Evolutionary conservation across 441 rosid genomes (phyloP).

Genomic region (Gossypium gossypioides): DNA sequence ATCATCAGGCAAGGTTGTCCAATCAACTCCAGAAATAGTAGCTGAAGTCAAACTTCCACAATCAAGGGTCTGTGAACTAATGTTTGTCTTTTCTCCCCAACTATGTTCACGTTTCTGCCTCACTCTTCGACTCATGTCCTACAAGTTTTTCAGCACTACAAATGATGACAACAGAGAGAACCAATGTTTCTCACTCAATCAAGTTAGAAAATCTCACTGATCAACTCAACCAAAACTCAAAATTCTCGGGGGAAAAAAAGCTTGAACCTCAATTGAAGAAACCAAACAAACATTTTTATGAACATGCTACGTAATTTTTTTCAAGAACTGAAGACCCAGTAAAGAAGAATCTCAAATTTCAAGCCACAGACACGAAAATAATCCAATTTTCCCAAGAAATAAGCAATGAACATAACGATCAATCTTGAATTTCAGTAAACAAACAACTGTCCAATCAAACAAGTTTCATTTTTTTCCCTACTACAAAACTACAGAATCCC

Average conservation of each 20-base stretch:
- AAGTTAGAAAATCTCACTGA: neutral
- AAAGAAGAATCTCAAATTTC: neutral
- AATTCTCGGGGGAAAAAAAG: neutral
- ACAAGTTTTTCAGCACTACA: neutral
- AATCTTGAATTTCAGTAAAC: neutral
- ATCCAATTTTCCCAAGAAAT: neutral
- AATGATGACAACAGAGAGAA: neutral
- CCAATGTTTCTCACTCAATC: neutral
- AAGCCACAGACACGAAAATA: neutral
- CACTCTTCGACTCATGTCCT: neutral
- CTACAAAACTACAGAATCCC: neutral
- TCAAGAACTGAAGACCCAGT: neutral
- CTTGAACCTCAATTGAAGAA: neutral
- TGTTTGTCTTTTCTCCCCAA: neutral
- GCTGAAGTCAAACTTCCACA: neutral
- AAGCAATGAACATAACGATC: neutral
- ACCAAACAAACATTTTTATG: neutral
- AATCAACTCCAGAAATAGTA: conserved; percentile 34
- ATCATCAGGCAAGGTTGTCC: conserved; percentile 77
- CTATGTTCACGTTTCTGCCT: neutral
- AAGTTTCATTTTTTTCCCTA: neutral
- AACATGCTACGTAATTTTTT: neutral
- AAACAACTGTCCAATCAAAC: neutral
- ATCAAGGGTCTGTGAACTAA: neutral
- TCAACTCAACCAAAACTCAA: neutral